phyloP scores from a whole-genome alignment of 805 yeast genomes.

The Candida silvatica region DNA sequence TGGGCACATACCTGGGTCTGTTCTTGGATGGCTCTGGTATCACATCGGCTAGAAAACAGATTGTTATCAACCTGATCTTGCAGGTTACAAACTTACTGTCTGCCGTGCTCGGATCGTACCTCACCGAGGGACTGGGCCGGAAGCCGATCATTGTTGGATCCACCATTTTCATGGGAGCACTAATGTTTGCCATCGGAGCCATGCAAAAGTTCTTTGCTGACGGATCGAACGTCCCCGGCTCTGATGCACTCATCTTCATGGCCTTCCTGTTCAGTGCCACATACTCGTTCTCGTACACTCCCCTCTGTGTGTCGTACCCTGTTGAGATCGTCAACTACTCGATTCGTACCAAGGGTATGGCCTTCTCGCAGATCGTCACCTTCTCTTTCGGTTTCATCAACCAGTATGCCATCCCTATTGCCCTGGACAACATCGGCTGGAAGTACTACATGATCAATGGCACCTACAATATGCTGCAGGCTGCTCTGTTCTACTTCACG shows the following conservation, averaged over 20 bases:
- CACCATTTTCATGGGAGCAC: slow-evolving; percentile 9
- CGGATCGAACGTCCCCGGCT: slow-evolving; percentile 19
- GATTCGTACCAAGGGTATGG: slow-evolving; percentile 13
- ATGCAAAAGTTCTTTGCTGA: neutral
- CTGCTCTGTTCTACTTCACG: slow-evolving; percentile 15
- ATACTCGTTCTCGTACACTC: slow-evolving; percentile 36
- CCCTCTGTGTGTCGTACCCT: too few species aligned
- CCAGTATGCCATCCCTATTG: slow-evolving; percentile 25
- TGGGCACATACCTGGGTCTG: slow-evolving; percentile 34
- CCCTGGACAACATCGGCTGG: slow-evolving; percentile 29
- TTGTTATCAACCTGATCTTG: slow-evolving; percentile 16
- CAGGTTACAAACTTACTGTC: slow-evolving; percentile 10
- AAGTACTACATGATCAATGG: slow-evolving; percentile 23
- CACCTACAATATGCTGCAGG: slow-evolving; percentile 14
- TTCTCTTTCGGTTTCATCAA: slow-evolving; percentile 19
- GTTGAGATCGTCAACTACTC: slow-evolving; percentile 31
- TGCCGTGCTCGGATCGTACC: slow-evolving; percentile 11
- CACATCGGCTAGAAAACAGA: slow-evolving; percentile 6
- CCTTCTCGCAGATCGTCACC: slow-evolving; percentile 6
- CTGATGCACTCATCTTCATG: slow-evolving; percentile 39
- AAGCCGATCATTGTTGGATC: slow-evolving; percentile 10
- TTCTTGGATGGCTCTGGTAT: slow-evolving; percentile 15
- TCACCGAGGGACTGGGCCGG: slow-evolving; percentile 7
- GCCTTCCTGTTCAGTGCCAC: slow-evolving; percentile 33
- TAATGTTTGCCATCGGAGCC: neutral